A percentile compares a stretch with the other conserved stretches of the same genome.
phyloP scores from a whole-genome alignment of 495 filamentous ascomycete species.

The Usnea hakonensis region DNA sequence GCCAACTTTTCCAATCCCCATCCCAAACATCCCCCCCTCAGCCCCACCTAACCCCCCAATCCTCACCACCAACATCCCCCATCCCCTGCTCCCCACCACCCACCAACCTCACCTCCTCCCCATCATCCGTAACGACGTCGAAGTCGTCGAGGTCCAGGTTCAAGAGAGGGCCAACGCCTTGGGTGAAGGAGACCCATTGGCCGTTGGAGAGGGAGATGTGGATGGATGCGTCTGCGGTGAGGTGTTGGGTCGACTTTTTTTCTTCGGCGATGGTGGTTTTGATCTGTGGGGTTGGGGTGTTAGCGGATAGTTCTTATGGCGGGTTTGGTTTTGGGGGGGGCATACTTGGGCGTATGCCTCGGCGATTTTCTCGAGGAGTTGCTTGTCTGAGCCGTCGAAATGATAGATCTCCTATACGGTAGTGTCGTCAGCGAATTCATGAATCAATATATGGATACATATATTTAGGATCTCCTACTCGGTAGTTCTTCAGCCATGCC shows the following conservation, averaged over 20 bases:
- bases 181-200: no score
- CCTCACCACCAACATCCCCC: no score
- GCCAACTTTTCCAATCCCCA: no score
- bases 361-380: not conserved
- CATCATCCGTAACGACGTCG: no score
- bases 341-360: not conserved
- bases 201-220: not conserved
- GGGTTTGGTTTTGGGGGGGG: not conserved
- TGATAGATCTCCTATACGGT: not conserved
- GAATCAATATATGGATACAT: not conserved
- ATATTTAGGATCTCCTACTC: not conserved
- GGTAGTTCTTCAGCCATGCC: slow-evolving; percentile 1
- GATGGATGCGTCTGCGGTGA: not conserved
- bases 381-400: not conserved
- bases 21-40: no score
- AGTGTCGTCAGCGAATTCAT: not conserved
- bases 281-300: not conserved
- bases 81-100: no score
- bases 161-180: no score
- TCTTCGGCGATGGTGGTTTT: not conserved
- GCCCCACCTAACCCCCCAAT: no score
- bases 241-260: not conserved
- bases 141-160: no score
- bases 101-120: no score
- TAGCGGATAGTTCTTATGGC: not conserved